phyloP scores from a whole-genome alignment of 2,329 filamentous ascomycete genomes.

The Diaporthe nobilis region DNA sequence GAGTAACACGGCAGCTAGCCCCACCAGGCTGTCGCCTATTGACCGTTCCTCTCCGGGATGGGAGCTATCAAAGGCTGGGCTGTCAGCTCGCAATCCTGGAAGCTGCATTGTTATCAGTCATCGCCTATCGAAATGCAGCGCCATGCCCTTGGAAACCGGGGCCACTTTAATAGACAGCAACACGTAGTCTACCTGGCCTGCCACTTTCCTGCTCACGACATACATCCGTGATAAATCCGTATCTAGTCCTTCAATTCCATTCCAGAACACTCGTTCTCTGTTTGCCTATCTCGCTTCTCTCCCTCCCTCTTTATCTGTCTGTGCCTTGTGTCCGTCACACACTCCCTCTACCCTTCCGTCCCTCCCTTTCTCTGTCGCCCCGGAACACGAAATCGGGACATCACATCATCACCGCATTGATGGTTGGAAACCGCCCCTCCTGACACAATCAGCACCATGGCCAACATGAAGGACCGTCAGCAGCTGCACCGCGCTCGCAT shows the following conservation, averaged over 20 bases:
- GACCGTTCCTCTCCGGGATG: slow-evolving; percentile 8
- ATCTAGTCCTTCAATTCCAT: slow-evolving; percentile 9
- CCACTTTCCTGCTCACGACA: slow-evolving; percentile 1
- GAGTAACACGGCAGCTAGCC: background rate
- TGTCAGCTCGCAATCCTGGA: slow-evolving; percentile 26
- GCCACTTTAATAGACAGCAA: slow-evolving; percentile 27
- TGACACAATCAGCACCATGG: slow-evolving; percentile 33
- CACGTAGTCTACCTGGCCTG: slow-evolving; percentile 23
- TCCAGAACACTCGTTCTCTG: slow-evolving; percentile 13
- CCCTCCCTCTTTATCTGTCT: background rate
- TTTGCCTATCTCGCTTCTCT: background rate
- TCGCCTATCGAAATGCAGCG: slow-evolving; percentile 30
- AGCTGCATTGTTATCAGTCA: slow-evolving; percentile 31
- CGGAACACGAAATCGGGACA: background rate
- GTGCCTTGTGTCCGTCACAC: slow-evolving; percentile 3
- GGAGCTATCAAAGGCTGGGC: slow-evolving; percentile 19
- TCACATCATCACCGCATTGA: slow-evolving; percentile 20
- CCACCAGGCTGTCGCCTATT: background rate
- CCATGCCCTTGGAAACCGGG: slow-evolving; percentile 9
- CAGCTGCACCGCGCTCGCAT: slow-evolving; percentile 76
- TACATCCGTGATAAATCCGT: slow-evolving; percentile 15
- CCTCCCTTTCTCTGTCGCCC: background rate
- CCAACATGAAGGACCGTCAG: slow-evolving; percentile 62
- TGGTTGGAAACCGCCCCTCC: background rate
- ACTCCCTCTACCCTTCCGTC: background rate